Evolutionary conservation across 2,329 filamentous ascomycete species (phyloP).

Genomic region (Verticillium nubilum): DNA sequence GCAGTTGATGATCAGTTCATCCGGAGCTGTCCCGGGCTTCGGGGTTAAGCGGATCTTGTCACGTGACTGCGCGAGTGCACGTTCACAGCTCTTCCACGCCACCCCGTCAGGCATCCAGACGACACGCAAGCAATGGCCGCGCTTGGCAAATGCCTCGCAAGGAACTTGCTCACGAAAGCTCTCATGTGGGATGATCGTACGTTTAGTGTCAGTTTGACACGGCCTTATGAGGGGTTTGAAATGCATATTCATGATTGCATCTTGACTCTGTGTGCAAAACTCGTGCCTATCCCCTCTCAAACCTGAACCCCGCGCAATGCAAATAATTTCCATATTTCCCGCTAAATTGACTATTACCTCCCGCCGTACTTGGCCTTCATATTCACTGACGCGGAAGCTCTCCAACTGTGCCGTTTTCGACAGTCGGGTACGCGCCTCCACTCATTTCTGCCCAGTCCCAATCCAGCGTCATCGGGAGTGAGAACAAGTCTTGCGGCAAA

Average conservation of each 20-base stretch:
- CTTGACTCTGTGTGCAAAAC: neutral
- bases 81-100: neutral
- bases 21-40: slow-evolving; percentile 3
- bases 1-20: slow-evolving; percentile 4
- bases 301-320: neutral
- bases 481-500: slow-evolving; percentile 88
- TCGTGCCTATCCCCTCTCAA: neutral
- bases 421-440: slow-evolving; percentile 57
- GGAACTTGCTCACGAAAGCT: neutral
- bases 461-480: slow-evolving; percentile 92
- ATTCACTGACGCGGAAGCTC: slow-evolving; percentile 1
- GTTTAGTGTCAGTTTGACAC: too few species aligned
- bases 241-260: neutral
- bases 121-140: neutral
- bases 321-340: neutral
- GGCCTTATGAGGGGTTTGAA: neutral
- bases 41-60: slow-evolving; percentile 1
- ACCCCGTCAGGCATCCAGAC: neutral
- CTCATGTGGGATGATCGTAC: too few species aligned
- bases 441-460: slow-evolving; percentile 75
- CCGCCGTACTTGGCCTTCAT: neutral
- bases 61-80: neutral
- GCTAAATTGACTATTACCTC: neutral
- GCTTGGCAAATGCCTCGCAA: neutral
- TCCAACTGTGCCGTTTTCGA: slow-evolving; percentile 55